These are phyloP conservation scores for Naegleria fowleri DNA, from an alignment of 208 protist genomes.

Conservation along the genomic window DNA sequence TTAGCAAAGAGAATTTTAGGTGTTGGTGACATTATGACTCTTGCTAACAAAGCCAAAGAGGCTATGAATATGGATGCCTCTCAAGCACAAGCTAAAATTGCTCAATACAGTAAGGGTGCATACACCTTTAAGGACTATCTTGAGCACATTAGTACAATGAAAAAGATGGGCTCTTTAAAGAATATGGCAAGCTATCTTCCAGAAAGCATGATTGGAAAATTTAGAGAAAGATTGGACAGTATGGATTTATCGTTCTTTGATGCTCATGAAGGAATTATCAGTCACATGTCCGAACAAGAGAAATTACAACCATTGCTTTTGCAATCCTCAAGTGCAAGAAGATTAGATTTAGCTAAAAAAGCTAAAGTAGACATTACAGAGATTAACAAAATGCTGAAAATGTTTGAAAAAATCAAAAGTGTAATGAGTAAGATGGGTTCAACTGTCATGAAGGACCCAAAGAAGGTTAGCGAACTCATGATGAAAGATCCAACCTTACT, in stretches of 20 bases:
- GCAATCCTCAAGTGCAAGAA: not conserved
- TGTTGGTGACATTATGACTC: not conserved
- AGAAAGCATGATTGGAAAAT: not conserved
- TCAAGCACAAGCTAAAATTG: not conserved
- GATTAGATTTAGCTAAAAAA: not conserved
- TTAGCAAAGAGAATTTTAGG: not conserved
- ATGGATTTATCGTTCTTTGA: not conserved
- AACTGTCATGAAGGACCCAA: not conserved
- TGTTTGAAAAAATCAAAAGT: not conserved
- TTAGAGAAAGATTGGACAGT: not conserved
- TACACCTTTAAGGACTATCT: not conserved
- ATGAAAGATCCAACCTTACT: not conserved
- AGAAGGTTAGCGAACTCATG: not conserved
- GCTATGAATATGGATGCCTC: not conserved
- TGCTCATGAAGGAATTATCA: not conserved
- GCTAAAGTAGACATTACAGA: not conserved
- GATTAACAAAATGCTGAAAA: constrained; percentile 1
- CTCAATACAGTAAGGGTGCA: not conserved
- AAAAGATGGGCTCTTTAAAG: not conserved
- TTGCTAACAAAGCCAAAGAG: not conserved
- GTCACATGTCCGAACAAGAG: not conserved
- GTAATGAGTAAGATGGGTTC: not conserved
- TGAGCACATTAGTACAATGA: not conserved
- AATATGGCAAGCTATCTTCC: constrained; percentile 10
- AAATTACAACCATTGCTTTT: not conserved